phyloP scores from a whole-genome alignment of 805 yeast genomes.

The Spathaspora passalidarum region DNA sequence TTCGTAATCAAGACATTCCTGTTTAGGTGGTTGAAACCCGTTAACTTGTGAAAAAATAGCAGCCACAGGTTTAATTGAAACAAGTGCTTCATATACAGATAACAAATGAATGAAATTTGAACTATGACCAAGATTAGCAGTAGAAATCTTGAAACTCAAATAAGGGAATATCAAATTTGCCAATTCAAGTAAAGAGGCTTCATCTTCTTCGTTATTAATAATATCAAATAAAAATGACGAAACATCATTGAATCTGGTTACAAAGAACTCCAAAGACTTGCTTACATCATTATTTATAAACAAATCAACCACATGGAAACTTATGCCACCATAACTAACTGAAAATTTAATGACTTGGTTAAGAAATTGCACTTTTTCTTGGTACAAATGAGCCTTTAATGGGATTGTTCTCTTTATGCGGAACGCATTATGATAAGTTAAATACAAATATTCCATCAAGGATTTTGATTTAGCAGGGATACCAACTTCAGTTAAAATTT shows the following conservation, averaged over 20 bases:
- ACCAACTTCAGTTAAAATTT: constrained; percentile 55
- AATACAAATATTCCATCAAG: constrained; percentile 48
- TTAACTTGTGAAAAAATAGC: constrained; percentile 54
- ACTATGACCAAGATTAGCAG: constrained; percentile 47
- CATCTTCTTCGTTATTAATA: constrained; percentile 57
- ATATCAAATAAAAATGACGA: constrained; percentile 52
- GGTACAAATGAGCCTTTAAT: constrained; percentile 36
- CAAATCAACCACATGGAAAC: constrained; percentile 69
- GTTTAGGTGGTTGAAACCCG: constrained; percentile 47
- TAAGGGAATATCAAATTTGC: constrained; percentile 50
- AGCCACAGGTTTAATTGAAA: constrained; percentile 61
- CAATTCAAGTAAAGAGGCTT: constrained; percentile 62
- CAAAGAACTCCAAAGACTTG: constrained; percentile 21
- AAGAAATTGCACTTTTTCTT: constrained; percentile 37
- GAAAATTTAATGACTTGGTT: constrained; percentile 48
- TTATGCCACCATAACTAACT: constrained; percentile 62
- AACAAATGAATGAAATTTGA: constrained; percentile 48
- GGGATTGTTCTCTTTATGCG: constrained; percentile 41
- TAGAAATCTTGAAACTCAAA: constrained; percentile 23
- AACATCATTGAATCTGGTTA: constrained; percentile 16
- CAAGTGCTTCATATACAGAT: constrained; percentile 54
- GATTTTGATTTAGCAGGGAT: constrained; percentile 26
- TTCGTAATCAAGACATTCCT: constrained; percentile 54
- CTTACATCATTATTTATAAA: constrained; percentile 40
- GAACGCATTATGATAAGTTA: constrained; percentile 42